Evolutionary conservation across 2,329 filamentous ascomycete genomes (phyloP).

Genomic region (Drechslera avenae): DNA sequence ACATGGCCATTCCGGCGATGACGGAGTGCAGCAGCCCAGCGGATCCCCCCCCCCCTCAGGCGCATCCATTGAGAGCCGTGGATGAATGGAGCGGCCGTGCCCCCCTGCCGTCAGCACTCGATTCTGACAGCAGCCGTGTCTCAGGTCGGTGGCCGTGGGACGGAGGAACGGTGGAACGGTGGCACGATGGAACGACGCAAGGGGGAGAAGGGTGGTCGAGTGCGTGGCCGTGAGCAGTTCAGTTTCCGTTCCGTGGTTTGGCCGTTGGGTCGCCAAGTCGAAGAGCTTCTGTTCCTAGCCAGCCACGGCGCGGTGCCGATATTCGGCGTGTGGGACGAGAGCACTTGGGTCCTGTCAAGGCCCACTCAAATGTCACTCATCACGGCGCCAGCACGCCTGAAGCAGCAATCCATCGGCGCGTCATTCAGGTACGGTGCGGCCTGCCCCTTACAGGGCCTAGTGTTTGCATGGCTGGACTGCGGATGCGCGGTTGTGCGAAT

Average conservation of each 20-base stretch:
- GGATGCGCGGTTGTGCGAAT: constrained; percentile 25
- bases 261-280: too few species aligned
- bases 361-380: constrained; percentile 21
- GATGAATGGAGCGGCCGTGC: constrained; percentile 14
- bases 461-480: constrained; percentile 19
- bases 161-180: too few species aligned
- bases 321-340: constrained; percentile 10
- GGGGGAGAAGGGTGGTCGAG: too few species aligned
- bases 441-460: constrained; percentile 40
- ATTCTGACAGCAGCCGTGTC: constrained; percentile 17
- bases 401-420: constrained; percentile 26
- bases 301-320: constrained; percentile 12
- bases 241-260: too few species aligned
- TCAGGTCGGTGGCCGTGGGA: constrained; percentile 2
- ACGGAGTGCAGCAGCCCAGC: constrained; percentile 10
- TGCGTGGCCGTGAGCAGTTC: neutral
- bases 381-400: constrained; percentile 20
- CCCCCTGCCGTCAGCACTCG: constrained; percentile 23
- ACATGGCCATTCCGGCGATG: constrained; percentile 13
- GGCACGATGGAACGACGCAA: too few species aligned
- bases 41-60: neutral
- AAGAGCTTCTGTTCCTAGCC: neutral
- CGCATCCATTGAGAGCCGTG: constrained; percentile 6
- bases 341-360: constrained; percentile 7
- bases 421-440: constrained; percentile 42